Base-by-base conservation (phyloP, 2,329 filamentous ascomycete species). In the Pseudodiploospora longispora region DNA sequence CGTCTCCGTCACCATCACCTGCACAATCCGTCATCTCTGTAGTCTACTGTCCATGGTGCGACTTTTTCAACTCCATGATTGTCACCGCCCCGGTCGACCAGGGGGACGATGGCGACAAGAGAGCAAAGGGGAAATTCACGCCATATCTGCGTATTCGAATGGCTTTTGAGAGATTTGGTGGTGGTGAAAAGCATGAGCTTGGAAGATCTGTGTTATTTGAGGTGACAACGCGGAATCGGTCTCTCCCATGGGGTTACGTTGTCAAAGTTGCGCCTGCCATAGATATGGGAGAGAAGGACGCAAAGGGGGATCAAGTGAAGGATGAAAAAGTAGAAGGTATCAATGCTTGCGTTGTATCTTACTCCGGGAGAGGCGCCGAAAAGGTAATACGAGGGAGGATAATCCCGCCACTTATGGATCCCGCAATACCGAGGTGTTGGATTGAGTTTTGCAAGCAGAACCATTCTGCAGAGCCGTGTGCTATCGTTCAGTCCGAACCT, bases 141-240 rank as follows among this genome's bases (percentile, higher is more conserved):
- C 64, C 64, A 1, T 66, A 66, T 44, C 44, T 66, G 43, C 62
- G 64, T 44, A 65, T 66, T 36, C 57, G 64, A 27, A 56, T 59
- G 38, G 64, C 63, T 3, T 66, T 66, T 47, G 64, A 66, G 55
- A 56, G 61, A 10, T 52, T 66, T 10, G 63, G 62, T 34, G 55
- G 65, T 6, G 50, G 55, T 27, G 63, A 66, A 52, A 63, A 61
- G 51, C 63, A 66, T 44, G 57, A 58, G 40, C 58, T 66, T 5
- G 62, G 61, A 33, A 54, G 55, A 28, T 56, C 59, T 6, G 60
- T 66, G 8, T 41, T 66, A 31, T 58, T 63, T 36, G 62, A 66
- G 50, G 64, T 66, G 12, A 61, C 58, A 36, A 62, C 60, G 4
- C 60, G 59, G 49, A 63, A 58, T 47, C 63, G 62, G 43, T 52